Evolutionary conservation across 257 asterid species (phyloP), one percentile per base, ranked within the genome.

Genomic region (Gentiana straminea): DNA sequence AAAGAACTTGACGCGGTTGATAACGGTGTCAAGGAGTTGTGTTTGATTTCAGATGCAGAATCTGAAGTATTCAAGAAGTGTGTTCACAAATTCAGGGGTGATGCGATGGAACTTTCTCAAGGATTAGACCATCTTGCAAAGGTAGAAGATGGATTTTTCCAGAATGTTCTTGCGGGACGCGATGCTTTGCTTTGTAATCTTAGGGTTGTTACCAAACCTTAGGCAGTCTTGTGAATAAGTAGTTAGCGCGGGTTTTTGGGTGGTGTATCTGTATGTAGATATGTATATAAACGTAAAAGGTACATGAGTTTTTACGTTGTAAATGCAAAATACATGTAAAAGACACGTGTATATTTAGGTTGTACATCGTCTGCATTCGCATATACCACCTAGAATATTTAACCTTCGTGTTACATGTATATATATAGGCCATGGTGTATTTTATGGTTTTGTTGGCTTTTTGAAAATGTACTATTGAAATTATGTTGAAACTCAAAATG

Each of bases 1-100:
- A 81, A 80, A 75, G 97, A 89, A 73, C 81, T 81, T 24, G 90
- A 80, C 64, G 83, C 72, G 13, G 93, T 86, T 44, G 84, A 84
- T 55, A 51, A 57, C 7, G 64, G 71, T 64, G 94, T 82, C 54
- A 72, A 86, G 79, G 79, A 80, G 66, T 13, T 89, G 49, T 67
- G 66, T 77, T 80, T 81, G 56, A 47, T 78, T 13, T 58, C 36
- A 0, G 76, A 52, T 9, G 73, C 61, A 9, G 81, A 80, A 54
- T 72, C 66, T 35, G 81, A 49, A 54, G 69, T 38, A 3, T 59
- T 82, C 63, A 62, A 64, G 46, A 68, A 54, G 35, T 68, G 52
- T 24, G 68, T 66, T 37, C 24, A 24, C 24, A 24, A 24, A 24
- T 24, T 24, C 24, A 24, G 24, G 24, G 24, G 24, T 24, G 24